These are phyloP conservation scores for Myxozyma kluyveri DNA, from an alignment of 805 yeast genomes.

Conservation along the genomic window DNA sequence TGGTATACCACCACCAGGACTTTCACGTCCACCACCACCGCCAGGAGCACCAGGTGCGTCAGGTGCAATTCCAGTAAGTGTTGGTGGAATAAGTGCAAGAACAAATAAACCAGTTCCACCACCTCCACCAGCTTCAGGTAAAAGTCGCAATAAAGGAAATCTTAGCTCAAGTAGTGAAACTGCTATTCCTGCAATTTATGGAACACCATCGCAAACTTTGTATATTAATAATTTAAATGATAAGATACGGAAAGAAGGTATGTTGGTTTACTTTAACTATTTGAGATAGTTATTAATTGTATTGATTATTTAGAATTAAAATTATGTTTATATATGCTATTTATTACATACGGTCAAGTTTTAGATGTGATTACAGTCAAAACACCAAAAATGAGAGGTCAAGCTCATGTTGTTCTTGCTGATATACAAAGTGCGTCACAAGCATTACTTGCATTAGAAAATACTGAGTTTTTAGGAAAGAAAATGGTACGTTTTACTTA, in stretches of 20 bases:
- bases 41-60: background rate
- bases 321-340: slow-evolving; percentile 39
- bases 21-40: background rate
- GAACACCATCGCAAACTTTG: slow-evolving; percentile 37
- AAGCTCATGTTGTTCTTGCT: slow-evolving; percentile 43
- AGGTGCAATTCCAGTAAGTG: background rate
- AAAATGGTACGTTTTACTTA: slow-evolving; percentile 25
- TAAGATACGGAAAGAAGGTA: slow-evolving; percentile 37
- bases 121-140: slow-evolving; percentile 14
- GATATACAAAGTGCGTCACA: slow-evolving; percentile 34
- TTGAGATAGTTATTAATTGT: background rate
- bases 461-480: slow-evolving; percentile 39
- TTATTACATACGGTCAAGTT: slow-evolving; percentile 41
- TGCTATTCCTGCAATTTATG: slow-evolving; percentile 3
- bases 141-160: background rate
- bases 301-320: slow-evolving; percentile 40
- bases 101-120: slow-evolving; percentile 13
- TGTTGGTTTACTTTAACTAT: slow-evolving; percentile 5
- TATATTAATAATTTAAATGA: slow-evolving; percentile 43
- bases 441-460: slow-evolving; percentile 38
- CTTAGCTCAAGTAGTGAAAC: background rate
- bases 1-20: background rate
- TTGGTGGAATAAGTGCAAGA: slow-evolving; percentile 10
- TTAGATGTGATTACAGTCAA: slow-evolving; percentile 40
- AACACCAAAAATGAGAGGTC: slow-evolving; percentile 44